Evolutionary conservation across 768 basidiomycete species (phyloP).

Genomic region (Amanita phalloides): DNA sequence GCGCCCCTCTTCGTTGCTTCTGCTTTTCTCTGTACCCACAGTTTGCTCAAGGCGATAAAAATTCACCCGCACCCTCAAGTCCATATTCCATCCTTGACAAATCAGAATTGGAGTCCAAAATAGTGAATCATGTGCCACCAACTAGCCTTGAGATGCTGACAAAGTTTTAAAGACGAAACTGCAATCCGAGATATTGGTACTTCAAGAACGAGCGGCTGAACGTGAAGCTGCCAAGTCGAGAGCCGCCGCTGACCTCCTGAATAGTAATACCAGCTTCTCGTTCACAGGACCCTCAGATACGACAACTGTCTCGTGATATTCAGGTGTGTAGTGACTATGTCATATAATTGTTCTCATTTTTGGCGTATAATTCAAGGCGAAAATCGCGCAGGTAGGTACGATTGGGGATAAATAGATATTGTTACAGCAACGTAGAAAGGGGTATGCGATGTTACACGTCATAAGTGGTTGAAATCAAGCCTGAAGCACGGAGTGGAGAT

Average conservation of each 20-base stretch:
- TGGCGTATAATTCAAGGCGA: neutral
- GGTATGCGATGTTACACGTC: neutral
- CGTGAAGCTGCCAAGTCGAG: constrained; percentile 18
- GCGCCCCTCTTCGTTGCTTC: constrained; percentile 2
- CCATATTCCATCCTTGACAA: constrained; percentile 56
- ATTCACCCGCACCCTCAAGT: constrained; percentile 19
- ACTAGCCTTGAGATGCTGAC: neutral
- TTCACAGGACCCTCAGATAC: constrained; percentile 11
- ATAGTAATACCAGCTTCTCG: constrained; percentile 6
- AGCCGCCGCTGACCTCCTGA: neutral
- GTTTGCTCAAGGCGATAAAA: constrained; percentile 30
- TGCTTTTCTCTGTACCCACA: neutral
- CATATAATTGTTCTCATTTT: neutral
- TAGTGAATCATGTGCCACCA: constrained; percentile 25
- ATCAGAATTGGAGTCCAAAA: constrained; percentile 43
- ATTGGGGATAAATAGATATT: neutral
- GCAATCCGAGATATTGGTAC: constrained; percentile 43
- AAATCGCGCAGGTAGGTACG: neutral
- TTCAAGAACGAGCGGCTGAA: constrained; percentile 39
- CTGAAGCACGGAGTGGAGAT: neutral
- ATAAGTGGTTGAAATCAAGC: neutral
- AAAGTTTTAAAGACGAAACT: constrained; percentile 36
- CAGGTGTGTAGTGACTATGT: neutral
- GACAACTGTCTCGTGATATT: constrained; percentile 8
- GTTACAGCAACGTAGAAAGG: neutral